Evolutionary conservation across 495 filamentous ascomycete species (phyloP).

Genomic region (Penicillium canariense): DNA sequence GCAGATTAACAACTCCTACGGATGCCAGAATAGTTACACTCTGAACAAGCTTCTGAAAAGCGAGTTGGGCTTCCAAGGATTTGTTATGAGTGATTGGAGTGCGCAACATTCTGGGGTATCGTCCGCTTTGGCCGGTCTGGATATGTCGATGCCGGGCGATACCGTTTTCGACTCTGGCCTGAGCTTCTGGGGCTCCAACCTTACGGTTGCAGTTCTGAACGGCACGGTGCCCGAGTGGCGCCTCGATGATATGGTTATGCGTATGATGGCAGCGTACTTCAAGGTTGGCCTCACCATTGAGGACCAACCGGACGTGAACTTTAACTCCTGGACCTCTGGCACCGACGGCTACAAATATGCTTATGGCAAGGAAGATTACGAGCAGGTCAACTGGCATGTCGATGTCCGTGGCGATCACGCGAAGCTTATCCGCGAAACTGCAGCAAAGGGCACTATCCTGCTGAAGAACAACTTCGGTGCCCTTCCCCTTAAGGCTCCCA

Average conservation of each 20-base stretch:
- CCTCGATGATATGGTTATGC: constrained; percentile 5
- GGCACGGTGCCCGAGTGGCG: constrained; percentile 5
- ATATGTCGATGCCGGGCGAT: constrained; percentile 58
- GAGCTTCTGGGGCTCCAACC: constrained; percentile 5
- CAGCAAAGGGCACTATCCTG: not conserved
- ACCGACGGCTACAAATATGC: not conserved
- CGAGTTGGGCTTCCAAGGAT: constrained; percentile 66
- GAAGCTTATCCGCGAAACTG: constrained; percentile 1
- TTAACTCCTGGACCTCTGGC: not conserved
- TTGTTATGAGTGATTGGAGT: constrained; percentile 64
- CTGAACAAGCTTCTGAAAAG: constrained; percentile 63
- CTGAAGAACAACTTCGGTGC: not conserved
- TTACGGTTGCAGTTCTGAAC: not conserved
- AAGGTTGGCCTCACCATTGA: not conserved
- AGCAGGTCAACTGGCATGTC: constrained; percentile 1
- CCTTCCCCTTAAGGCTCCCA: not conserved
- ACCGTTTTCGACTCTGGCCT: not conserved
- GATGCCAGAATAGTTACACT: constrained; percentile 60
- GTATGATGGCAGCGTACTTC: constrained; percentile 7
- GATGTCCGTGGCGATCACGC: not conserved
- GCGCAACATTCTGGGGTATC: constrained; percentile 53
- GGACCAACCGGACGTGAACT: not conserved
- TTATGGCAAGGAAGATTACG: constrained; percentile 5
- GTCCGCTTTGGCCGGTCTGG: constrained; percentile 55
- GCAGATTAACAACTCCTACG: constrained; percentile 62